Conservation (phyloP, 2,329 filamentous ascomycete genomes). For the Curvularia spicifera region DNA sequence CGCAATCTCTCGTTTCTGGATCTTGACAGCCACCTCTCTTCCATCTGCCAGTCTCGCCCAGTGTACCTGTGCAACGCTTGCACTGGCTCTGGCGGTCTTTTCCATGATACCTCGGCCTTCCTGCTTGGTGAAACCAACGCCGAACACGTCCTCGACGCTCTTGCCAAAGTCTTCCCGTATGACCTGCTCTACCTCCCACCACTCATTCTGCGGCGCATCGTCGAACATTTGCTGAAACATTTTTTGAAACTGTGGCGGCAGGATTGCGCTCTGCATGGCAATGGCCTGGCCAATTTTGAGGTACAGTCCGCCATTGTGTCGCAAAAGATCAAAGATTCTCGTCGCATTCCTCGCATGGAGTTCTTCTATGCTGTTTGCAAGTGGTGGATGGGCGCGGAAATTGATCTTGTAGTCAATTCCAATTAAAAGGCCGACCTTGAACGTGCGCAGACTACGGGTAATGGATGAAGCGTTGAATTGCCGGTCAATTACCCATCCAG, state of each 20-base stretch:
- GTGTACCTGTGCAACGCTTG: constrained; percentile 95
- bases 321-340: constrained; percentile 79
- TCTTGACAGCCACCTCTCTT: constrained; percentile 90
- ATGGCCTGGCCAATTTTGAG: constrained; percentile 98
- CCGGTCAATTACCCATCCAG: constrained; percentile 72
- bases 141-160: constrained; percentile 88
- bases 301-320: constrained; percentile 89
- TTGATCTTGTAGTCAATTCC: constrained; percentile 97
- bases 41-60: constrained; percentile 89
- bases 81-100: constrained; percentile 75
- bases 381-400: constrained; percentile 79
- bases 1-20: constrained; percentile 93
- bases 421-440: constrained; percentile 77
- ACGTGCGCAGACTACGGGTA: constrained; percentile 79
- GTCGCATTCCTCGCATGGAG: constrained; percentile 85
- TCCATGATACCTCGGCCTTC: constrained; percentile 71
- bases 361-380: constrained; percentile 74
- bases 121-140: constrained; percentile 77
- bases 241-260: constrained; percentile 92
- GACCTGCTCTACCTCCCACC: constrained; percentile 83
- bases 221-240: constrained; percentile 99
- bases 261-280: constrained; percentile 93
- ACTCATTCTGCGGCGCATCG: constrained; percentile 91
- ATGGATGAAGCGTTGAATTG: constrained; percentile 81
- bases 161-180: constrained; percentile 86